Percentiles rank a stretch among this genome's conserved stretches.
Evolutionary conservation across 2,329 filamentous ascomycete species (phyloP).

Genomic region (Microdochium paspali): DNA sequence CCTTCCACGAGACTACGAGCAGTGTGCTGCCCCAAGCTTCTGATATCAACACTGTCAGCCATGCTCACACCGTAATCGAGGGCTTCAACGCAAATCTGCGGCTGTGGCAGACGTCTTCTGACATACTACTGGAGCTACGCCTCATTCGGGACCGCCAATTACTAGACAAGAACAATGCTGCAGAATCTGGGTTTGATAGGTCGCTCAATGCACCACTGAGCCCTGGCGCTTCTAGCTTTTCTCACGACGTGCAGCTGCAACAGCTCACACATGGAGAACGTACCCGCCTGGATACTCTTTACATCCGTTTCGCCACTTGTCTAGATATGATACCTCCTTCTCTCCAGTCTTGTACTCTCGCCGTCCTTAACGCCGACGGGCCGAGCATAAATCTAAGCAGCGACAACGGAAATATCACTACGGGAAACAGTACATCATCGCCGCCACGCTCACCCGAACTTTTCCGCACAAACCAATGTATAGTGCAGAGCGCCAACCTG

Average conservation of each 20-base stretch:
- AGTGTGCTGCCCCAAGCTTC: not conserved
- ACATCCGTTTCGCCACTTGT: slow-evolving; percentile 28
- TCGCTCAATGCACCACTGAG: not conserved
- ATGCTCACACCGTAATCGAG: slow-evolving; percentile 18
- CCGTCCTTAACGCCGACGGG: not conserved
- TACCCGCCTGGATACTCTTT: slow-evolving; percentile 23
- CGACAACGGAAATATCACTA: not conserved
- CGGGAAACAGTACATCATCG: too few relatives aligned
- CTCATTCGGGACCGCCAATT: not conserved
- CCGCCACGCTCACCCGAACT: not conserved
- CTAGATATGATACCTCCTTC: slow-evolving; percentile 26
- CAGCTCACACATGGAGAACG: slow-evolving; percentile 14
- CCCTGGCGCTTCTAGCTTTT: not conserved
- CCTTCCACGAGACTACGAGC: not conserved
- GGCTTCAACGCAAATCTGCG: slow-evolving; percentile 32
- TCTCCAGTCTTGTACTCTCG: slow-evolving; percentile 16
- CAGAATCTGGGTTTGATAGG: not conserved
- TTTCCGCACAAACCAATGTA: slow-evolving; percentile 10
- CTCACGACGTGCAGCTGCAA: not conserved
- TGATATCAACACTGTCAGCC: not conserved
- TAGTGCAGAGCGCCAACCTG: slow-evolving; percentile 29
- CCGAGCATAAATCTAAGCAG: too few relatives aligned
- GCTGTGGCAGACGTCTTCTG: slow-evolving; percentile 29
- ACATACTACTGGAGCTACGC: slow-evolving; percentile 25
- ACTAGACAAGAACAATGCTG: not conserved